A percentile compares a stretch with the other conserved stretches of the same genome.
Evolutionary conservation across 2,329 filamentous ascomycete genomes (phyloP).

Genomic region (Penicillium sp.): DNA sequence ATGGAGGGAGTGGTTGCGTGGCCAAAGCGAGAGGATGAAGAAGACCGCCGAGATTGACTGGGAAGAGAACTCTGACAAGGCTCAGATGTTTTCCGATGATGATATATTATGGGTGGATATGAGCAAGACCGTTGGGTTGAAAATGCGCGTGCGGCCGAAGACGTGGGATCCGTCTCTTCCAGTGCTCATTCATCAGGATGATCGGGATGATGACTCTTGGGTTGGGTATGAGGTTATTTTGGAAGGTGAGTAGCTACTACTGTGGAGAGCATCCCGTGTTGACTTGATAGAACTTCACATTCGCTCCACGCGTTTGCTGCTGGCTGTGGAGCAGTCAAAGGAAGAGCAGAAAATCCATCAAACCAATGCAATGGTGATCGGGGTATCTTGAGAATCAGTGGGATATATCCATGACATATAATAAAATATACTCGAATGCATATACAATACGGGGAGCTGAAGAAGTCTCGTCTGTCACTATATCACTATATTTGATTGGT

Average conservation of each 20-base stretch:
- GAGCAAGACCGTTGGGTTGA: constrained; percentile 63
- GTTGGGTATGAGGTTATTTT: constrained; percentile 70
- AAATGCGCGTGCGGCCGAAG: constrained; percentile 61
- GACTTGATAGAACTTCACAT: constrained; percentile 60
- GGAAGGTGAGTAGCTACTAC: constrained; percentile 55
- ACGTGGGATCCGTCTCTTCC: constrained; percentile 48
- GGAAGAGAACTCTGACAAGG: constrained; percentile 19
- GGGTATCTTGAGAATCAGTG: constrained; percentile 3
- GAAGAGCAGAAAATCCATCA: constrained; percentile 55
- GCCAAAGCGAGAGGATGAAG: constrained; percentile 29
- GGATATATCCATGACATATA: neutral
- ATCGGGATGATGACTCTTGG: constrained; percentile 61
- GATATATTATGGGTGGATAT: constrained; percentile 67
- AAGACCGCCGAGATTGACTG: neutral
- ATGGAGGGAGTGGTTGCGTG: constrained; percentile 68
- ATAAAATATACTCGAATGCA: neutral
- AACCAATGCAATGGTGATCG: constrained; percentile 59
- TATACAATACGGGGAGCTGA: too few relatives aligned
- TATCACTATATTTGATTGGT: neutral
- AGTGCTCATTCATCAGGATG: constrained; percentile 48
- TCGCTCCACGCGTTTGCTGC: constrained; percentile 60
- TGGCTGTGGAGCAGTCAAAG: constrained; percentile 64
- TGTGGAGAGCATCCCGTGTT: neutral
- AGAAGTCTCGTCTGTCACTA: neutral
- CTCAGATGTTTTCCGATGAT: constrained; percentile 26